Evolutionary conservation across 805 yeast species (phyloP), one percentile per base, ranked within the genome.

Genomic region (Tetrapisispora arboricola): DNA sequence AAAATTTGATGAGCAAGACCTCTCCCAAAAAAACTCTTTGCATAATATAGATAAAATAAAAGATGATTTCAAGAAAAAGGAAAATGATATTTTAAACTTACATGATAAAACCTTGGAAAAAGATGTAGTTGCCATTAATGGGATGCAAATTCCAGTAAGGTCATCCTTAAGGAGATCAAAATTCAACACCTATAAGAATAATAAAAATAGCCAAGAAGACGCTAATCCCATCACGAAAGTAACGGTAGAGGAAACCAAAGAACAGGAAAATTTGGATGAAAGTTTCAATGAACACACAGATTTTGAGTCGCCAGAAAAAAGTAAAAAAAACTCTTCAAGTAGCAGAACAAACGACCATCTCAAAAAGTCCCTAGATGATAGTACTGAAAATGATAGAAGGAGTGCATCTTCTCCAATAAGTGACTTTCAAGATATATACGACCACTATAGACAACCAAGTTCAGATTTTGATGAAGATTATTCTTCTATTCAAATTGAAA

Each of bases 121-220:
- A 6, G 54, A 48, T 21, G 55, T 57, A 50, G 44, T 55, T 12
- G 51, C 49, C 43, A 53, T 54, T 35, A 51, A 53, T 39, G 61
- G 60, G 0, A 35, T 56, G 4, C 44, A 51, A 13, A 51, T 56
- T 16, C 60, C 61, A 24, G 55, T 48, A 37, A 63, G 63, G 43
- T 65, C 61, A 6, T 55, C 66, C 0, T 46, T 64, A 32, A 70
- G 64, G 49, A 66, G 78, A 54, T 65, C 72, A 44, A 64, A 70
- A 49, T 72, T 76, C 67, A 66, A 73, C 24, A 70, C 76, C 1
- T 72, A 73, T 49, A 64, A 73, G 46, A 61, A 67, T 55, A 67
- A 66, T 10, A 25, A 29, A 34, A 24, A 11, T 16, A 9, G 6
- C 9, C 36, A 20, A 18, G 7, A 32, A 21, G 17, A 20, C 3